Base-by-base conservation (phyloP, 108 stramenopile genomes). In the Pseudonitzschia multistriata region DNA sequence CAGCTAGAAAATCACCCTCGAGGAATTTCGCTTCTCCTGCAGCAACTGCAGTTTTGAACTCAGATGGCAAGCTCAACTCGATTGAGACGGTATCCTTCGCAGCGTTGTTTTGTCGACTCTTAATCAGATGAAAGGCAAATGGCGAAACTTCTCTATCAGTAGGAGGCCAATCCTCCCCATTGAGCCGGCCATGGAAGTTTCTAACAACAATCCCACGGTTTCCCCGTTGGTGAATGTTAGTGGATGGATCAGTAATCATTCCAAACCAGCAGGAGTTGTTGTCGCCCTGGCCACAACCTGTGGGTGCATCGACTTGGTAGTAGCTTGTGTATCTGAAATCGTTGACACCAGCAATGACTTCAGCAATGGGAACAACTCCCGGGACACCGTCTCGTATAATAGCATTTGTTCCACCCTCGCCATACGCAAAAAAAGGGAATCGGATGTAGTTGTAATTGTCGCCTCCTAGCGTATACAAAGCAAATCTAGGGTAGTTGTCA, bases 371-470 rank as follows among this genome's bases (percentile, higher is more conserved):
- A 30, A 55, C 5, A 30, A 10, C 4, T 30, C 5, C 53, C 2
- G 15, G 2, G 13, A 17, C 1, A 45, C 8, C 42, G 2, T 45
- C 1, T 17, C 17, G 3, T 10, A 45, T 1, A 24, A 55, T 3
- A 55, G 29, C 24, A n/a, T 30, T 55, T 30, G 27, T 30, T 55
- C 11, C 22, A 25, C 53, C 53, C 24, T 4, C 29, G 11, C 53
- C 53, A n/a, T 55, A 55, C 3, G 53, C 53, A 25, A 55, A 55
- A 30, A 11, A 10, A n/a, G 53, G 53, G 29, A 55, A 55, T 24
- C 29, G 29, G 53, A 55, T 24, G n/a, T 55, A 55, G 29, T 55
- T 55, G 53, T 55, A 55, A 30, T 55, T 55, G 29, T 55, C 53
- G 11, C 53, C 53, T 30, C 53, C 53, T 24, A 55, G n/a, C 53